Conservation (phyloP, 176 grass and related monocot species). For the Lolium perenne region DNA sequence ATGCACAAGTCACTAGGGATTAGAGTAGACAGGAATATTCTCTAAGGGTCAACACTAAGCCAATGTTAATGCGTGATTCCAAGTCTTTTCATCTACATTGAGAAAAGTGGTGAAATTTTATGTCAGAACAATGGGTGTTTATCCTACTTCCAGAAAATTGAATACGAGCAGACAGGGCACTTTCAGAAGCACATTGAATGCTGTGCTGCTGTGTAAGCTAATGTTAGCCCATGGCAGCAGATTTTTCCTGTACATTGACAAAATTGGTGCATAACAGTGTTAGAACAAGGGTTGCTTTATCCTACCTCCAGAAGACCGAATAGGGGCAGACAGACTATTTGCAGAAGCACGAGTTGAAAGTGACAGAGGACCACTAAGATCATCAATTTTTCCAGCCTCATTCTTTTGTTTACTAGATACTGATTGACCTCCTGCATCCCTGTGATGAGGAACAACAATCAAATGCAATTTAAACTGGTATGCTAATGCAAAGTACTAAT, state of each 20-base stretch:
- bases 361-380: conserved; percentile 87
- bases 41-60: not conserved
- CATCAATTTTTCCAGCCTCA: conserved; percentile 60
- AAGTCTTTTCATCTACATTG: not conserved
- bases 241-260: conserved; percentile 24
- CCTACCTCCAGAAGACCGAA: conserved; percentile 89
- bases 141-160: not conserved
- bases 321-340: conserved; percentile 96
- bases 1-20: not conserved
- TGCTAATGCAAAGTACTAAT: not conserved
- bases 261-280: not conserved
- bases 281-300: not conserved
- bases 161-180: not conserved
- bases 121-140: not conserved
- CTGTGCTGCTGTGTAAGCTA: conserved; percentile 1
- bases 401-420: conserved; percentile 50
- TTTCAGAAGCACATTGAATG: not conserved
- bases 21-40: not conserved
- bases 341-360: conserved; percentile 96
- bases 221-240: not conserved
- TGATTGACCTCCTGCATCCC: conserved; percentile 34
- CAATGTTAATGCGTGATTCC: not conserved
- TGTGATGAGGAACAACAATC: conserved; percentile 31
- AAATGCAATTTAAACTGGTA: conserved; percentile 14
- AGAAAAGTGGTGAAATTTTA: not conserved